Evolutionary conservation across 2,329 filamentous ascomycete species (phyloP).

Genomic region (Colletotrichum viniferum): DNA sequence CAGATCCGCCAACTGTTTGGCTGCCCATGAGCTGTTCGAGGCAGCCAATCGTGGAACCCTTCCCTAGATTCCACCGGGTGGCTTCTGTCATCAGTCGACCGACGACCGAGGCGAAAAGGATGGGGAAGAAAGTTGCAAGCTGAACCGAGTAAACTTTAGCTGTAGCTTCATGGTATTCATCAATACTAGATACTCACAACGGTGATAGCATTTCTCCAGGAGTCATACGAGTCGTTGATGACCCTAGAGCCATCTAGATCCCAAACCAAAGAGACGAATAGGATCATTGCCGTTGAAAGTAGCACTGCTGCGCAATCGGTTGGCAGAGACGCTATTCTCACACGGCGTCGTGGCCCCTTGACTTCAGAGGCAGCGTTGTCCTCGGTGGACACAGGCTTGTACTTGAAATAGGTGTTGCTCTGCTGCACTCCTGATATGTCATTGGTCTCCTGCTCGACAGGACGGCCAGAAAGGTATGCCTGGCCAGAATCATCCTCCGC

Average conservation of each 20-base stretch:
- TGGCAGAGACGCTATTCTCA: background rate
- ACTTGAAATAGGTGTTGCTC: background rate
- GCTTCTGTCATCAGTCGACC: background rate
- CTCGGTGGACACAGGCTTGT: background rate
- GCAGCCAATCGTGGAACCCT: background rate
- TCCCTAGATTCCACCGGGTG: background rate
- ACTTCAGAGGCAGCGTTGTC: background rate
- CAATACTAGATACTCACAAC: background rate
- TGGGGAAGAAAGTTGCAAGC: background rate
- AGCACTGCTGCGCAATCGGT: background rate
- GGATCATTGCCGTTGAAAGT: background rate
- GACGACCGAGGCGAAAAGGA: background rate
- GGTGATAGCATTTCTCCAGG: background rate
- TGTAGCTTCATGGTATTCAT: accelerated
- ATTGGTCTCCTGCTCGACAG: background rate
- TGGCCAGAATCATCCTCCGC: background rate
- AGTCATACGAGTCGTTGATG: background rate
- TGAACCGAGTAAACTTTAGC: background rate
- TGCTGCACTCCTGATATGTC: background rate
- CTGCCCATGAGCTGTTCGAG: background rate
- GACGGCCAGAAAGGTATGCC: background rate
- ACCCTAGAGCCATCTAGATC: background rate
- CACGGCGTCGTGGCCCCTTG: background rate
- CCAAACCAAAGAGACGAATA: background rate
- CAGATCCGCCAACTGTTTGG: background rate